Conservation (phyloP, 225 moss, liverwort and hornwort species). For the Sphagnum tenellum region DNA sequence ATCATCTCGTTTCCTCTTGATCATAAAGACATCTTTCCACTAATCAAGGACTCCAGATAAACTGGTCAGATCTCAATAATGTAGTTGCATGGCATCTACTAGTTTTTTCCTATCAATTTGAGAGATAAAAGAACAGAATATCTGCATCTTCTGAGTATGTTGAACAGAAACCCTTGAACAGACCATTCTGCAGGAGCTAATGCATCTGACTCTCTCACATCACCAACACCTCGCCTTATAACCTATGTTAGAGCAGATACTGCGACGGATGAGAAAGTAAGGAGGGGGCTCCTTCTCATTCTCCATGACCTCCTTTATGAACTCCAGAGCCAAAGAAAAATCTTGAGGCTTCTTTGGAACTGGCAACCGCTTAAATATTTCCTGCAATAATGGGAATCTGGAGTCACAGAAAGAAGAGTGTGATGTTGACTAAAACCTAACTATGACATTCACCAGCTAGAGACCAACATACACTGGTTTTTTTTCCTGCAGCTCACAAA, state of each 20-base stretch:
- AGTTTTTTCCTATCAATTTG: no score
- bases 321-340: conserved; percentile 33
- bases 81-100: no score
- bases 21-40: conserved; percentile 55
- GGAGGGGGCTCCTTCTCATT: conserved; percentile 75
- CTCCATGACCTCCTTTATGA: conserved; percentile 53
- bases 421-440: background rate
- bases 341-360: conserved; percentile 38
- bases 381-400: conserved; percentile 19
- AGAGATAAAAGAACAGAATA: no score
- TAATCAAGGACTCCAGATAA: conserved; percentile 22
- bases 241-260: conserved; percentile 38
- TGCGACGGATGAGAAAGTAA: conserved; percentile 69
- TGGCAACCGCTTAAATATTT: conserved; percentile 35
- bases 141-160: no score
- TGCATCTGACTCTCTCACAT: background rate
- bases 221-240: background rate
- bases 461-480: background rate
- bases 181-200: no score
- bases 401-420: conserved; percentile 2
- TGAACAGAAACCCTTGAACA: no score
- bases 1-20: conserved; percentile 83
- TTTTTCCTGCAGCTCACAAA: background rate
- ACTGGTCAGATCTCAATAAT: no score
- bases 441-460: no score